A percentile compares a stretch with the other conserved stretches of the same genome.
phyloP scores from a whole-genome alignment of 768 basidiomycete genomes.

The Lentinula sp. region DNA sequence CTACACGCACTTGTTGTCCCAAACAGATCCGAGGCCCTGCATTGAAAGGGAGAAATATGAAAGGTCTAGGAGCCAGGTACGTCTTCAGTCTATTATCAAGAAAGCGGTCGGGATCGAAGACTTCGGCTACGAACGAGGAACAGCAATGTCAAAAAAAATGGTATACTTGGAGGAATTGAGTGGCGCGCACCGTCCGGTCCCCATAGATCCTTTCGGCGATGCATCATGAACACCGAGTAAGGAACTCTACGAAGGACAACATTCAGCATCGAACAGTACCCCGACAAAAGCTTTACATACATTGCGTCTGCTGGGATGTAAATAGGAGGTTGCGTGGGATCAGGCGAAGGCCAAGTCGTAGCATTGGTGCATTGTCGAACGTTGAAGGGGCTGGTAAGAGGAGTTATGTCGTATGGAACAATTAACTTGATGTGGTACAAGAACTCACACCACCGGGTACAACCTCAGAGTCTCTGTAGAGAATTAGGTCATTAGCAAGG shows the following conservation, averaged over 20 bases:
- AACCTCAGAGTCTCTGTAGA: constrained; percentile 44
- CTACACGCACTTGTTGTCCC: constrained; percentile 40
- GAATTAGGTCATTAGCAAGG: neutral
- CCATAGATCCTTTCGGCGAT: constrained; percentile 61
- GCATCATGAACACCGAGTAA: constrained; percentile 62
- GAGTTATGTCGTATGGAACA: no score
- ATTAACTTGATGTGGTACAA: neutral
- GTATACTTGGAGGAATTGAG: neutral
- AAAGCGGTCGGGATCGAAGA: constrained; percentile 71
- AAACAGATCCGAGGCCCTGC: constrained; percentile 8
- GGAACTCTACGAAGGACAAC: constrained; percentile 21
- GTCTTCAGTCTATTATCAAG: constrained; percentile 57
- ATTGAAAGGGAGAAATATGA: constrained; percentile 56
- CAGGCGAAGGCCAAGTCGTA: constrained; percentile 40
- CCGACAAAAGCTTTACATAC: constrained; percentile 19
- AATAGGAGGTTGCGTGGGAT: constrained; percentile 39
- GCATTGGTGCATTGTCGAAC: constrained; percentile 39
- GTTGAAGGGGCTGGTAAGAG: neutral
- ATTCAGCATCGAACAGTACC: no score
- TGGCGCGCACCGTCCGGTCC: constrained; percentile 53
- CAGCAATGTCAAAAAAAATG: no score
- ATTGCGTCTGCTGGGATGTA: constrained; percentile 48
- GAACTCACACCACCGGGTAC: constrained; percentile 43
- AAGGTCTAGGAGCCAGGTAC: constrained; percentile 57
- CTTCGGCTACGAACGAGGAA: constrained; percentile 35